A percentile compares a stretch with the other conserved stretches of the same genome.
These are phyloP conservation scores for Paramyrothecium sp. DNA, from an alignment of 2,329 filamentous ascomycete species.

Conservation along the genomic window DNA sequence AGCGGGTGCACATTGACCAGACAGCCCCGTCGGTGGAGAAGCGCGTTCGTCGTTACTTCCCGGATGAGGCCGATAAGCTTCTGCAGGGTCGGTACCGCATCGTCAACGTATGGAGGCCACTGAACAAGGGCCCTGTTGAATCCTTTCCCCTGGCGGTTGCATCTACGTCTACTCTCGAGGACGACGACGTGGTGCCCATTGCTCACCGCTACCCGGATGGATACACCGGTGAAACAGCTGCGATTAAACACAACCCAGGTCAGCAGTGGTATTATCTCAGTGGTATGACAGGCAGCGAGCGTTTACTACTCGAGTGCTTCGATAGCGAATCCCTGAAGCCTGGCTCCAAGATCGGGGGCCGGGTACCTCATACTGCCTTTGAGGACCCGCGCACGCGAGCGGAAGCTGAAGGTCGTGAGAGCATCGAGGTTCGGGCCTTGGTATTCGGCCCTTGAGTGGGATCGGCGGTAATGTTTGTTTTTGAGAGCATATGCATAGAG, in stretches of 20 bases:
- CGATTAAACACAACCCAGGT: slow-evolving; percentile 56
- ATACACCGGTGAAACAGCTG: slow-evolving; percentile 72
- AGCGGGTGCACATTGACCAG: slow-evolving; percentile 79
- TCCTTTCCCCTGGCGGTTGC: slow-evolving; percentile 69
- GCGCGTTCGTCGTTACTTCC: slow-evolving; percentile 67
- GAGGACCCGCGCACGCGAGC: slow-evolving; percentile 68
- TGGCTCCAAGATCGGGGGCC: slow-evolving; percentile 49
- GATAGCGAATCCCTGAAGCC: slow-evolving; percentile 60
- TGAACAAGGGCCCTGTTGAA: slow-evolving; percentile 58
- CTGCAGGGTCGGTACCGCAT: slow-evolving; percentile 73
- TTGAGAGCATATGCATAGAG: not conserved
- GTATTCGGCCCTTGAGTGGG: slow-evolving; percentile 65
- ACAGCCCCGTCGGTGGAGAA: slow-evolving; percentile 63
- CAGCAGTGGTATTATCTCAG: slow-evolving; percentile 81
- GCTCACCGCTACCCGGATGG: slow-evolving; percentile 67
- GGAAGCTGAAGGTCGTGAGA: slow-evolving; percentile 73
- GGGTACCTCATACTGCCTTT: slow-evolving; percentile 76
- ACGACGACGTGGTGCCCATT: slow-evolving; percentile 67
- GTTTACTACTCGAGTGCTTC: slow-evolving; percentile 76
- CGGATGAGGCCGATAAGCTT: slow-evolving; percentile 64
- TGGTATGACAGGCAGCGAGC: slow-evolving; percentile 71
- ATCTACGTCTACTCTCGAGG: slow-evolving; percentile 58
- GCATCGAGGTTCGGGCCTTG: slow-evolving; percentile 84
- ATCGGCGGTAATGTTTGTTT: not conserved
- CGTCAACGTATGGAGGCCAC: slow-evolving; percentile 81